phyloP scores from a whole-genome alignment of 108 stramenopile genomes.

The Aurantiochytrium sp. region DNA sequence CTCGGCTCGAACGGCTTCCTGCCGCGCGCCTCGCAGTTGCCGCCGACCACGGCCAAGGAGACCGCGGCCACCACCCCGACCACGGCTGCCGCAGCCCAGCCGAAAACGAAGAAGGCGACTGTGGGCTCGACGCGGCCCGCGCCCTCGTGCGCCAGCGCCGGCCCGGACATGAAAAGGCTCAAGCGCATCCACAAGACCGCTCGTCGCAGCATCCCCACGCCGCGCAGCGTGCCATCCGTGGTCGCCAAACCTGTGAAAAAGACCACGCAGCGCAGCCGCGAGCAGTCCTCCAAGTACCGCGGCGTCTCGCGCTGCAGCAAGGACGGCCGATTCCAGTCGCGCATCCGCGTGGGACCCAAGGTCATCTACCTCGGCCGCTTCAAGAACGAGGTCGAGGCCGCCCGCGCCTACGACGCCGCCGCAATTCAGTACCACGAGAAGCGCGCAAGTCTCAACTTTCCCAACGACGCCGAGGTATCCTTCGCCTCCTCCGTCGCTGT shows the following conservation, averaged over 20 bases:
- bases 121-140: too few relatives aligned
- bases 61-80: not conserved
- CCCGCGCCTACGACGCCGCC: not conserved
- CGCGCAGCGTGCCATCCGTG: not conserved
- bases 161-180: not conserved
- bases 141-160: too few relatives aligned
- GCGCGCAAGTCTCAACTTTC: constrained; percentile 13
- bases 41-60: not conserved
- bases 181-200: not conserved
- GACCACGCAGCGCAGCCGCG: not conserved
- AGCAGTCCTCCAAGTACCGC: constrained; percentile 3
- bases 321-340: constrained; percentile 4
- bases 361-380: constrained; percentile 24
- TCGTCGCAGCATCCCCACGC: not conserved
- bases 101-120: too few relatives aligned
- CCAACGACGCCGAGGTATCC: not conserved
- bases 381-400: not conserved
- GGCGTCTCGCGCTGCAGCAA: constrained; percentile 9
- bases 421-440: not conserved
- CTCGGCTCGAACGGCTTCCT: not conserved
- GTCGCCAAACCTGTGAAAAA: not conserved
- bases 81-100: not conserved
- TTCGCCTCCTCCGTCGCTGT: not conserved
- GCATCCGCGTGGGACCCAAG: constrained; percentile 17
- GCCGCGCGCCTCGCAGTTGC: not conserved